phyloP scores from a whole-genome alignment of 2,329 filamentous ascomycete species.

The Botrytis fabae region DNA sequence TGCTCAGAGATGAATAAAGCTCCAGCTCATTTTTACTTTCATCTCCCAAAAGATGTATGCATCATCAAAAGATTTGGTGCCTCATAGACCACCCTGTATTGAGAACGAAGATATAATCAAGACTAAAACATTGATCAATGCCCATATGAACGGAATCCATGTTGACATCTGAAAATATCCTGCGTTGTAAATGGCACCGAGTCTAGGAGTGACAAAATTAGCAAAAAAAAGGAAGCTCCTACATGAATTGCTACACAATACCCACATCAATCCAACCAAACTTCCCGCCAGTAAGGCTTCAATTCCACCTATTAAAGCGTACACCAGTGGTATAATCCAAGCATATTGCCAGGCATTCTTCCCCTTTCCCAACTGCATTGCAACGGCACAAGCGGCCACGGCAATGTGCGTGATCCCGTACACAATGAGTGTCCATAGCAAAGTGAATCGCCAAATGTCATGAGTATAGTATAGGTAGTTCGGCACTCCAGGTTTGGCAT shows the following conservation, averaged over 20 bases:
- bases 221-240: background rate
- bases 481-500: conserved; percentile 46
- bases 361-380: conserved; percentile 52
- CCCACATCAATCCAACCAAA: conserved; percentile 66
- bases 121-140: conserved; percentile 64
- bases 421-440: conserved; percentile 68
- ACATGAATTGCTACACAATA: conserved; percentile 1
- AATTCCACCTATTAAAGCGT: conserved; percentile 59
- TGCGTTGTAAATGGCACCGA: conserved; percentile 65
- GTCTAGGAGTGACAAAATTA: conserved; percentile 37
- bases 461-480: conserved; percentile 57
- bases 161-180: conserved; percentile 74
- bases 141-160: conserved; percentile 73
- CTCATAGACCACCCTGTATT: conserved; percentile 66
- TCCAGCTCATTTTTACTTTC: background rate
- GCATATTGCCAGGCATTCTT: conserved; percentile 41
- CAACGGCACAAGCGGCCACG: conserved; percentile 59
- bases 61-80: background rate
- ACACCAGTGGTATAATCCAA: conserved; percentile 62
- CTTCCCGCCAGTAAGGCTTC: conserved; percentile 67
- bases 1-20: background rate
- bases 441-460: conserved; percentile 69
- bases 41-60: background rate
- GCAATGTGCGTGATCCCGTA: conserved; percentile 60
- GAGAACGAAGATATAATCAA: conserved; percentile 70